Conservation (phyloP, 176 grass and related monocot genomes). For the Metroxylon sagu region DNA sequence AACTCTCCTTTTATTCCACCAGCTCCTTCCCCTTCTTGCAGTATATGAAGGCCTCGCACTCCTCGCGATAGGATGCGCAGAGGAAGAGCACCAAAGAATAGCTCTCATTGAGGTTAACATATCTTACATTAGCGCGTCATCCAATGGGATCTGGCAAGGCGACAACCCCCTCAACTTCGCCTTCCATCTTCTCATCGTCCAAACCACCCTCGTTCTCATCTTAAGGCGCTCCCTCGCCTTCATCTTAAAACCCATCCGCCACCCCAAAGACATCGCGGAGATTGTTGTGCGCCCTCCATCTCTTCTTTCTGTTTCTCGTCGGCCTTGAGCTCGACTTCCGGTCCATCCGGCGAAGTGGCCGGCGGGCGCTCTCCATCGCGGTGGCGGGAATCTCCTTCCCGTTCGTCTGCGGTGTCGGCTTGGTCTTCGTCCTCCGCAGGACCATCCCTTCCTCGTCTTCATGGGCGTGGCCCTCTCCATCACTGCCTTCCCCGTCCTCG, state of each 20-base stretch:
- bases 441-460: constrained; percentile 62
- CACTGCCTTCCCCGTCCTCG: constrained; percentile 77
- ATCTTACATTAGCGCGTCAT: constrained; percentile 60
- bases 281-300: constrained; percentile 31
- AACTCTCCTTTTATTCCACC: no score
- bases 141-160: constrained; percentile 87
- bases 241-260: constrained; percentile 61
- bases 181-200: constrained; percentile 62
- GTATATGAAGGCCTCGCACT: no score
- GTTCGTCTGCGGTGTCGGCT: constrained; percentile 66
- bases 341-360: constrained; percentile 45
- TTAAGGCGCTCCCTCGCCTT: constrained; percentile 65
- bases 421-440: constrained; percentile 46
- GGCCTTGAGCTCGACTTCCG: constrained; percentile 78
- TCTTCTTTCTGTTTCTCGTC: constrained; percentile 82
- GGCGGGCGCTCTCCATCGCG: constrained; percentile 59
- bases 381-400: constrained; percentile 53
- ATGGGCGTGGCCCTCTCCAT: constrained; percentile 88
- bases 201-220: constrained; percentile 49
- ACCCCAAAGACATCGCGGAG: constrained; percentile 93
- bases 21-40: no score
- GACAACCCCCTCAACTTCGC: constrained; percentile 86
- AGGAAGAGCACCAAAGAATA: no score
- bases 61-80: no score
- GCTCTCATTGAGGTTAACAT: constrained; percentile 21